Percentiles rank a stretch among this genome's conserved stretches.
phyloP scores from a whole-genome alignment of 78 protist genomes.

The Dictyostelium firmibasis region DNA sequence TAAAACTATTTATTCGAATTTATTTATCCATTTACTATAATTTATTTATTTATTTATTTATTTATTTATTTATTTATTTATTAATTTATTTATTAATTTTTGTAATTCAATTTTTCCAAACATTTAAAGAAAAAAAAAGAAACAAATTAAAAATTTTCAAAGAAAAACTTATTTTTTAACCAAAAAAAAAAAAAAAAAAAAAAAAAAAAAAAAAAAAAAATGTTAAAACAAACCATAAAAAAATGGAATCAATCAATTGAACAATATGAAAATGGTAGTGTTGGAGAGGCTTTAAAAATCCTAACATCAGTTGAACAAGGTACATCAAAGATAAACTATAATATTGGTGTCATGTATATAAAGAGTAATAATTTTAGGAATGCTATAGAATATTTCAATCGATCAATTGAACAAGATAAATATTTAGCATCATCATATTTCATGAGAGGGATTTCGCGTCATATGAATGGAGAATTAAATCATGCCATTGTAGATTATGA shows the following conservation, averaged over 20 bases:
- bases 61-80: neutral
- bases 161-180: neutral
- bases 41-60: too few species aligned
- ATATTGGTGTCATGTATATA: constrained; percentile 47
- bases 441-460: constrained; percentile 21
- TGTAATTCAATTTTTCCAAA: neutral
- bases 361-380: constrained; percentile 8
- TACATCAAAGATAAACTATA: constrained; percentile 43
- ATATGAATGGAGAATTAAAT: neutral
- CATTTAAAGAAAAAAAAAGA: neutral
- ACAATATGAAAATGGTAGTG: neutral
- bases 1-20: neutral
- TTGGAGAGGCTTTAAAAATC: neutral
- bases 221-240: constrained; percentile 39
- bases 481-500: constrained; percentile 56
- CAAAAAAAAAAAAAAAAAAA: neutral
- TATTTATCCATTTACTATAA: too few species aligned
- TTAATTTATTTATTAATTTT: neutral
- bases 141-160: too few species aligned
- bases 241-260: constrained; percentile 65
- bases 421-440: constrained; percentile 55
- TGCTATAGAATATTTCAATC: constrained; percentile 36
- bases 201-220: neutral
- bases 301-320: constrained; percentile 16
- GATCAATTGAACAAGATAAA: constrained; percentile 55